Conservation (phyloP, 1,139 yeast genomes). For the Sugiyamaella neomexicana region DNA sequence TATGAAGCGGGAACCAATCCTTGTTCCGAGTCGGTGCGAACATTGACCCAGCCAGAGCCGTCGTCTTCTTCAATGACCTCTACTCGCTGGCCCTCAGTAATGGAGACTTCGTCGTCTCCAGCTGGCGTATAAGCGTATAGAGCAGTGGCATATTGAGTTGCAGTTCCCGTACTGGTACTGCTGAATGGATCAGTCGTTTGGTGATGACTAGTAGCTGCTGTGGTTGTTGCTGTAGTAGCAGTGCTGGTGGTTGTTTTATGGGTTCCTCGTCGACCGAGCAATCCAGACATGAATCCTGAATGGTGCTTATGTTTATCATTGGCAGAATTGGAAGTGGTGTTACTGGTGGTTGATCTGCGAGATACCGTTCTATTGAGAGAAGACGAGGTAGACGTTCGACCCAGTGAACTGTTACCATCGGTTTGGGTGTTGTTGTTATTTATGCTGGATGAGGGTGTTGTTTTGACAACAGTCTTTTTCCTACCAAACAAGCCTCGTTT, state of each 20-base stretch:
- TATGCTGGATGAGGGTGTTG: neutral
- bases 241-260: neutral
- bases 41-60: constrained; percentile 91
- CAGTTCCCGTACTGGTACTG: neutral
- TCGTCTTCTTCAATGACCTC: constrained; percentile 67
- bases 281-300: constrained; percentile 17
- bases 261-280: constrained; percentile 16
- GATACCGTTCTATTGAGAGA: constrained; percentile 7
- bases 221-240: neutral
- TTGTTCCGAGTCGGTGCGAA: constrained; percentile 47
- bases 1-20: constrained; percentile 92
- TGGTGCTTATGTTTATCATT: constrained; percentile 11
- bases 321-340: constrained; percentile 7
- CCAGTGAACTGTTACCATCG: neutral
- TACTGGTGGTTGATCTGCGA: constrained; percentile 5
- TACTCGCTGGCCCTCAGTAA: constrained; percentile 62
- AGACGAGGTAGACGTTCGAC: constrained; percentile 10
- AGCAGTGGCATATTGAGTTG: constrained; percentile 49
- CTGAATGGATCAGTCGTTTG: constrained; percentile 1
- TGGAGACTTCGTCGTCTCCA: constrained; percentile 72
- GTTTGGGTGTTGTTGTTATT: neutral
- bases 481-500: constrained; percentile 34
- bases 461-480: constrained; percentile 11
- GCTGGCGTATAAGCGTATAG: constrained; percentile 66
- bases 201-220: constrained; percentile 1